phyloP scores from a whole-genome alignment of 768 basidiomycete species.

The Terana coerulea region DNA sequence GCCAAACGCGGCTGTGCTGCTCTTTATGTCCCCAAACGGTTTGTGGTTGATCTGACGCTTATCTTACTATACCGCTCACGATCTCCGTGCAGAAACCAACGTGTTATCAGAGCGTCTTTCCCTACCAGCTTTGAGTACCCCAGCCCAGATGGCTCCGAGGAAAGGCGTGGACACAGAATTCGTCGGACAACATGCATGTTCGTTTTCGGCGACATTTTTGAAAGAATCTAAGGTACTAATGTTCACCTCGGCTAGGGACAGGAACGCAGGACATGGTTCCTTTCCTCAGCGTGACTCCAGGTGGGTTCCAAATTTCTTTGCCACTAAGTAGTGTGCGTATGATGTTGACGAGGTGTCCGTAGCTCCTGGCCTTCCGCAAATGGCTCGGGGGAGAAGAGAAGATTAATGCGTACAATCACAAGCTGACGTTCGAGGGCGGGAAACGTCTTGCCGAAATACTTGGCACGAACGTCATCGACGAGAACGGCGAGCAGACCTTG shows the following conservation, averaged over 20 bases:
- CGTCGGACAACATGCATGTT: constrained; percentile 23
- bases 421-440: constrained; percentile 66
- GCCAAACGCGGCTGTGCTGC: constrained; percentile 64
- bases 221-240: background rate
- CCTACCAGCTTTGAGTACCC: constrained; percentile 53
- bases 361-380: constrained; percentile 72
- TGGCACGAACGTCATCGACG: constrained; percentile 61
- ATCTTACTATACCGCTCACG: background rate
- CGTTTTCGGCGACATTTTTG: background rate
- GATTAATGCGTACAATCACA: constrained; percentile 69
- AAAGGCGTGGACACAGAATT: constrained; percentile 22
- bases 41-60: constrained; percentile 11
- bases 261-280: constrained; percentile 58
- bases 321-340: background rate
- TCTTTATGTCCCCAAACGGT: constrained; percentile 71
- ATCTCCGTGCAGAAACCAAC: constrained; percentile 51
- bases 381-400: constrained; percentile 72
- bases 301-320: constrained; percentile 28
- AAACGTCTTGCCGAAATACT: constrained; percentile 53
- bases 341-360: background rate
- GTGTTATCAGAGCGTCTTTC: constrained; percentile 54
- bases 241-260: constrained; percentile 46
- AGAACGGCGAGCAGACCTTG: constrained; percentile 52
- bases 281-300: constrained; percentile 49
- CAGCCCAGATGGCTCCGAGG: constrained; percentile 36